phyloP scores from a whole-genome alignment of 768 basidiomycete genomes.

The Mrakia blollopis region DNA sequence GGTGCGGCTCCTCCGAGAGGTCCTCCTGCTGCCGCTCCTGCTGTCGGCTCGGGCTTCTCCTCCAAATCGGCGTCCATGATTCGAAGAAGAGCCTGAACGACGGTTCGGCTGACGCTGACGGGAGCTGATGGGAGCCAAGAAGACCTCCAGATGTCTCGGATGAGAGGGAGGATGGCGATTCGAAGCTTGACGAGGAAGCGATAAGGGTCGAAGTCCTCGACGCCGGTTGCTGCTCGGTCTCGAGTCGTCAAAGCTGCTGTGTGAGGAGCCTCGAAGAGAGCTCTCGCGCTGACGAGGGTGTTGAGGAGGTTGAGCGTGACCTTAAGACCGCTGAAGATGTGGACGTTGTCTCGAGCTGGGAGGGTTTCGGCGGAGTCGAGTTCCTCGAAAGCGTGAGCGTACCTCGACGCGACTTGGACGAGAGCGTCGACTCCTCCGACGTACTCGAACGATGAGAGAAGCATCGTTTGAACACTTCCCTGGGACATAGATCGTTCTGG shows the following conservation, averaged over 20 bases:
- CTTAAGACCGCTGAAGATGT: slow-evolving; percentile 75
- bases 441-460: slow-evolving; percentile 68
- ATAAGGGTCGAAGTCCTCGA: slow-evolving; percentile 75
- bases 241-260: slow-evolving; percentile 64
- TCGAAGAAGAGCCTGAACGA: slow-evolving; percentile 72
- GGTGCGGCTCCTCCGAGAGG: slow-evolving; percentile 42
- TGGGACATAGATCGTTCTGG: slow-evolving; percentile 65
- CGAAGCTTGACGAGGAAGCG: slow-evolving; percentile 82
- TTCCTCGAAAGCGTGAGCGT: slow-evolving; percentile 60
- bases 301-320: slow-evolving; percentile 71
- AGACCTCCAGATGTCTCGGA: slow-evolving; percentile 71
- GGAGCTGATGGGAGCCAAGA: slow-evolving; percentile 72
- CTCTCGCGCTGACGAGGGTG: slow-evolving; percentile 69
- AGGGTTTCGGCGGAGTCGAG: slow-evolving; percentile 49
- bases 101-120: slow-evolving; percentile 64
- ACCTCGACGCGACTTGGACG: slow-evolving; percentile 55
- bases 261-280: slow-evolving; percentile 79
- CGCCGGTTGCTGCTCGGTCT: slow-evolving; percentile 72
- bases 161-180: slow-evolving; percentile 60
- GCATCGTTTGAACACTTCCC: slow-evolving; percentile 72
- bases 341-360: slow-evolving; percentile 61
- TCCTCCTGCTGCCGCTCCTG: not conserved
- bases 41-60: slow-evolving; percentile 53
- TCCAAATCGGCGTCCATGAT: slow-evolving; percentile 78
- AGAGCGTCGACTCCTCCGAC: slow-evolving; percentile 65